phyloP scores from a whole-genome alignment of 768 basidiomycete genomes.

The Termitomyces sp. region DNA sequence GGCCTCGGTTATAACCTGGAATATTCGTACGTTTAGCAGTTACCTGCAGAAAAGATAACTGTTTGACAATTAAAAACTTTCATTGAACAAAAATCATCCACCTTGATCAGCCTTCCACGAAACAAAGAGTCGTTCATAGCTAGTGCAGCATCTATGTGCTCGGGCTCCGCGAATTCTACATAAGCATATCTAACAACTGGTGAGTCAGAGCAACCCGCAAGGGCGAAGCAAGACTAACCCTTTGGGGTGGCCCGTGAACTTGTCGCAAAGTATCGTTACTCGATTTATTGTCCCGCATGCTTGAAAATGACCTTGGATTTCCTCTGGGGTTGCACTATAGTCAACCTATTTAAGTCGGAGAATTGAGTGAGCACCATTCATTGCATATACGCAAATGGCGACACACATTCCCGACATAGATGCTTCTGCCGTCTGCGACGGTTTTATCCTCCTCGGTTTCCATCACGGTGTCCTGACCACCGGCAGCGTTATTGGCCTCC shows the following conservation, averaged over 20 bases:
- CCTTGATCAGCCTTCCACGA: constrained; percentile 89
- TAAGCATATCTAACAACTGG: constrained; percentile 78
- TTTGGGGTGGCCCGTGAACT: constrained; percentile 99
- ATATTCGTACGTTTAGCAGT: constrained; percentile 94
- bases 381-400: constrained; percentile 9
- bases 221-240: constrained; percentile 48
- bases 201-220: not conserved
- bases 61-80: not conserved
- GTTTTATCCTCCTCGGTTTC: constrained; percentile 85
- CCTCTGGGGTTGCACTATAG: constrained; percentile 95
- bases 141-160: constrained; percentile 85
- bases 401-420: constrained; percentile 95
- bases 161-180: constrained; percentile 95
- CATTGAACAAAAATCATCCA: constrained; percentile 20
- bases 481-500: constrained; percentile 44
- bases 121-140: constrained; percentile 96
- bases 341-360: constrained; percentile 66
- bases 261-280: constrained; percentile 98
- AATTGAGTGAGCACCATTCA: not conserved
- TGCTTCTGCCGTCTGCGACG: constrained; percentile 75
- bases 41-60: constrained; percentile 47
- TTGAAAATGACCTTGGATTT: constrained; percentile 96
- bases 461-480: constrained; percentile 44
- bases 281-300: constrained; percentile 98
- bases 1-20: constrained; percentile 83